Evolutionary conservation across 768 basidiomycete genomes (phyloP).

Genomic region (Naganishia vaughanmartiniae): DNA sequence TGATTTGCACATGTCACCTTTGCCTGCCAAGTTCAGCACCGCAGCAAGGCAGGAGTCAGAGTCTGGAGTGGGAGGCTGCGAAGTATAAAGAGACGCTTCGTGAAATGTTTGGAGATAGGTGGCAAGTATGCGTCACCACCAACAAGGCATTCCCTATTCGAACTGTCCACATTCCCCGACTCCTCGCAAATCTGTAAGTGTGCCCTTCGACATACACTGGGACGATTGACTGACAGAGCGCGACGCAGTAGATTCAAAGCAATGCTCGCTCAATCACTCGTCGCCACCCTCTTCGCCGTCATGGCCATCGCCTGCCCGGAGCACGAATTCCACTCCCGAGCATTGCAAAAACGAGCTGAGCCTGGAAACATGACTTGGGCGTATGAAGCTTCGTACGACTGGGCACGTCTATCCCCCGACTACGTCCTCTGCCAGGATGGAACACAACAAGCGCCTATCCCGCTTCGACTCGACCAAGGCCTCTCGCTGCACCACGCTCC

Average conservation of each 20-base stretch:
- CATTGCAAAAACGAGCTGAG: slow-evolving; percentile 26
- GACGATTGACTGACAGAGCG: too few species aligned
- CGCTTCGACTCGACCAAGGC: slow-evolving; percentile 36
- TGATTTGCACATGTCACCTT: too few species aligned
- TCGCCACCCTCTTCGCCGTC: slow-evolving; percentile 7
- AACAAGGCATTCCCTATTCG: too few species aligned
- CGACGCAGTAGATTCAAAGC: not conserved
- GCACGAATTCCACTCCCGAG: slow-evolving; percentile 31
- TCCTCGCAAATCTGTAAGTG: not conserved
- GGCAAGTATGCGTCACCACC: too few species aligned
- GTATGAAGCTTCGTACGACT: slow-evolving; percentile 38
- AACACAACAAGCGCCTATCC: slow-evolving; percentile 35
- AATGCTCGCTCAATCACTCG: not conserved
- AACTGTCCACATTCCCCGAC: not conserved
- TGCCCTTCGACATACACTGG: too few species aligned
- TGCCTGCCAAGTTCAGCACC: too few species aligned
- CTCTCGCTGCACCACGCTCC: slow-evolving; percentile 32
- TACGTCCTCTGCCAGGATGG: slow-evolving; percentile 35
- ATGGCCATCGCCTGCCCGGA: slow-evolving; percentile 34
- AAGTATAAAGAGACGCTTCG: too few species aligned
- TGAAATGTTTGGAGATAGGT: too few species aligned
- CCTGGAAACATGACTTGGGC: slow-evolving; percentile 26
- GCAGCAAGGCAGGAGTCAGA: too few species aligned
- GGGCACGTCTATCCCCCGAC: slow-evolving; percentile 30
- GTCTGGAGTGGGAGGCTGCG: too few species aligned